phyloP scores from a whole-genome alignment of 1,284 basidiomycete genomes.

The Ganoderma sp. region DNA sequence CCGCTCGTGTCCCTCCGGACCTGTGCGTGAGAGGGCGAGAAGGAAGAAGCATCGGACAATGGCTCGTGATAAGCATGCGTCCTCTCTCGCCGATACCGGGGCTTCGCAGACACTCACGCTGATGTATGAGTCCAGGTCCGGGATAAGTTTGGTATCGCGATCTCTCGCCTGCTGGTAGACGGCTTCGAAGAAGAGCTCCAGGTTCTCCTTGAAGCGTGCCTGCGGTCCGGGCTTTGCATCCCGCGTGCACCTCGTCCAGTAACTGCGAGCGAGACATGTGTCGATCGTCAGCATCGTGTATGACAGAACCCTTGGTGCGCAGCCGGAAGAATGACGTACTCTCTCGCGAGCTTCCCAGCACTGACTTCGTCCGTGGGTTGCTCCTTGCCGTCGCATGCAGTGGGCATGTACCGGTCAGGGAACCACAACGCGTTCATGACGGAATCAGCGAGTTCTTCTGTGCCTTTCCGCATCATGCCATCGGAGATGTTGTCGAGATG shows the following conservation, averaged over 20 bases:
- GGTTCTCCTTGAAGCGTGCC: conserved; percentile 45
- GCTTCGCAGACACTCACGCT: conserved; percentile 30
- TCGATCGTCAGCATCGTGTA: conserved; percentile 5
- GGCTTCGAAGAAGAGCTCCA: conserved; percentile 47
- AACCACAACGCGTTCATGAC: conserved; percentile 48
- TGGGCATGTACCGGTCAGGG: conserved; percentile 42
- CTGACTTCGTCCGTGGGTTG: conserved; percentile 31
- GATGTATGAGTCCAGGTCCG: conserved; percentile 49
- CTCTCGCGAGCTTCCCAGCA: conserved; percentile 42
- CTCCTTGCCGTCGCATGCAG: conserved; percentile 29
- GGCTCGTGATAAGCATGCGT: conserved; percentile 4
- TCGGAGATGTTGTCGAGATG: conserved; percentile 49
- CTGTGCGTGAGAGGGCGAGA: conserved; percentile 16
- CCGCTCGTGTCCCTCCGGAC: conserved; percentile 40
- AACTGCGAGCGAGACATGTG: conserved; percentile 31
- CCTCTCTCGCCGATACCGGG: not conserved
- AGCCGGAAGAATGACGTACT: conserved; percentile 33
- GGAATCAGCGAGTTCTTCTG: conserved; percentile 41
- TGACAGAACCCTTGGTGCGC: not conserved
- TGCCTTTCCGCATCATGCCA: conserved; percentile 42
- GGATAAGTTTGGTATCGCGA: conserved; percentile 41
- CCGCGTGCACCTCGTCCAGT: conserved; percentile 44
- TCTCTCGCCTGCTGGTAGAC: conserved; percentile 44
- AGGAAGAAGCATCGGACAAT: not conserved
- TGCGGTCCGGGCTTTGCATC: conserved; percentile 41